These are phyloP conservation scores for Skeletonema potamos DNA, from an alignment of 108 stramenopile genomes.

Conservation along the genomic window DNA sequence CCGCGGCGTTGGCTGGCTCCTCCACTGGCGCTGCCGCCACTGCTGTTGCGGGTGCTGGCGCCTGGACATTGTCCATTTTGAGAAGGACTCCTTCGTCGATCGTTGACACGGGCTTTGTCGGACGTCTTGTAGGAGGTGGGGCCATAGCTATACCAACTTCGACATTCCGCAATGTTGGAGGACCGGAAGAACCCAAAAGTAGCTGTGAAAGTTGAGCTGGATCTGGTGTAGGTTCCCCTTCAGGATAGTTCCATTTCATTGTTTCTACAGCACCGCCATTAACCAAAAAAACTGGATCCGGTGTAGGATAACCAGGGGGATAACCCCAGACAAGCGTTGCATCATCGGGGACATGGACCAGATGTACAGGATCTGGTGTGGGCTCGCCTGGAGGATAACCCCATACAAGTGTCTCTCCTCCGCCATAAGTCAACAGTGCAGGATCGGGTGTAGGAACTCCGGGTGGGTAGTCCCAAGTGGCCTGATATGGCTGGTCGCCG, in stretches of 20 bases:
- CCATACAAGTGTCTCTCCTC: constrained; percentile 1
- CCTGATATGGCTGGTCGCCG: constrained; percentile 17
- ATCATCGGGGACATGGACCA: constrained; percentile 1
- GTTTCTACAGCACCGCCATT: neutral
- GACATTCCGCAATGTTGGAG: constrained; percentile 17
- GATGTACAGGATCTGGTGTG: constrained; percentile 37
- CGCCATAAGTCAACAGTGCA: constrained; percentile 1
- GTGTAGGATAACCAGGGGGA: neutral
- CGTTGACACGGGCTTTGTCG: neutral
- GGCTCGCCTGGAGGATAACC: constrained; percentile 33
- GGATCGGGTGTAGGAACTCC: constrained; percentile 1
- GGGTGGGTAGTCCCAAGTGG: neutral
- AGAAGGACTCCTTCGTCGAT: neutral
- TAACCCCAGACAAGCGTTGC: neutral
- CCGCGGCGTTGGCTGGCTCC: too few species aligned
- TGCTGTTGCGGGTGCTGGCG: neutral
- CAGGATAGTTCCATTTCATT: neutral
- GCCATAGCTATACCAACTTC: constrained; percentile 7
- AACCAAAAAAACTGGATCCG: neutral
- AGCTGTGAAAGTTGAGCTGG: neutral
- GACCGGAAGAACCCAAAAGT: neutral
- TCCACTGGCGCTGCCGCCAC: neutral
- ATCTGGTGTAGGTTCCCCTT: neutral
- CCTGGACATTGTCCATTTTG: neutral
- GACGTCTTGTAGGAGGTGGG: neutral